Conservation (phyloP, 129 eudicot genomes). For the Helianthus tuberosus region DNA sequence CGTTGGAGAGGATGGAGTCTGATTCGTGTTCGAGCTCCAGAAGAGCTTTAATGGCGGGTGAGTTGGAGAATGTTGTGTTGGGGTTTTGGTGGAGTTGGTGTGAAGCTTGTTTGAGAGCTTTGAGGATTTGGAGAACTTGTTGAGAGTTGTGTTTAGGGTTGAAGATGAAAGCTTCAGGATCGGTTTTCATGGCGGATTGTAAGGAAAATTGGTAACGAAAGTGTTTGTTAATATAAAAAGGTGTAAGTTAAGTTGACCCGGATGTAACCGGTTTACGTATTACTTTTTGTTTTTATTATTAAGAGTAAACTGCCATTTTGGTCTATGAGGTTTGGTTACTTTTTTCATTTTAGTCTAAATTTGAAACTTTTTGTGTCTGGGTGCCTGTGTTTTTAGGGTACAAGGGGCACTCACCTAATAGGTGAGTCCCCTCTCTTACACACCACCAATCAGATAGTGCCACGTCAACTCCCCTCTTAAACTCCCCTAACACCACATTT, state of each 20-base stretch:
- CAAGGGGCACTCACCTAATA: no score
- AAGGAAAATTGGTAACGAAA: slow-evolving; percentile 9
- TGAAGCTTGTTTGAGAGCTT: slow-evolving; percentile 67
- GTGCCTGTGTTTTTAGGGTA: no score
- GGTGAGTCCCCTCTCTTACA: no score
- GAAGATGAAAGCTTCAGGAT: slow-evolving; percentile 11
- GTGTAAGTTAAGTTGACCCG: slow-evolving; percentile 1
- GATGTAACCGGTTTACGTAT: background rate
- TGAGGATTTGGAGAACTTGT: slow-evolving; percentile 47
- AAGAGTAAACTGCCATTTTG: no score
- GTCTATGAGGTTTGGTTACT: no score
- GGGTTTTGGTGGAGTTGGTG: slow-evolving; percentile 49
- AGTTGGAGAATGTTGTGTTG: slow-evolving; percentile 15
- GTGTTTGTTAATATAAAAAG: slow-evolving; percentile 4
- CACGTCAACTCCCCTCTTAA: no score
- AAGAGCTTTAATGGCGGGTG: slow-evolving; percentile 67
- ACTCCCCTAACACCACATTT: no score
- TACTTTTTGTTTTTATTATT: no score
- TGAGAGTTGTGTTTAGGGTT: slow-evolving; percentile 32
- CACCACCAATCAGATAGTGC: no score
- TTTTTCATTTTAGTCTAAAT: no score
- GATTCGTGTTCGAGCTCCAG: slow-evolving; percentile 68
- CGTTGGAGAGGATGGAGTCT: slow-evolving; percentile 52
- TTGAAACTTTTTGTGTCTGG: no score
- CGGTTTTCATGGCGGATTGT: slow-evolving; percentile 43